These are phyloP conservation scores for Populus hybrid DNA, from an alignment of 441 rosid species.

Conservation along the genomic window DNA sequence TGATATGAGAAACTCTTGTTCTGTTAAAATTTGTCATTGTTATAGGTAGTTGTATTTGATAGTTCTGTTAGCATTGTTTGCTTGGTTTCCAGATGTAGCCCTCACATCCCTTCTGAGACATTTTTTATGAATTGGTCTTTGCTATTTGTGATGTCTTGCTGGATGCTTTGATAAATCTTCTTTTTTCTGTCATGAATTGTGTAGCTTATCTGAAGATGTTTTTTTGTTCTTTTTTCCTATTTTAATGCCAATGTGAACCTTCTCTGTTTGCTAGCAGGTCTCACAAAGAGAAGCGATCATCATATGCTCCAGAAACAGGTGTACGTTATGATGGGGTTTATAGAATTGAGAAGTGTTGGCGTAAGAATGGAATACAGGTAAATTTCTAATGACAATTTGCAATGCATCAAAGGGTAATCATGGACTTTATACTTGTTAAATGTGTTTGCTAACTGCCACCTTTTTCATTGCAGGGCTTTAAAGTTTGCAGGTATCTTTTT, in stretches of 20 bases:
- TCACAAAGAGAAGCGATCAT: slow-evolving; percentile 67
- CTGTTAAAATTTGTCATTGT: not conserved
- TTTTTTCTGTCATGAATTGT: not conserved
- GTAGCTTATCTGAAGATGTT: not conserved
- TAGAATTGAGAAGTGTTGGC: slow-evolving; percentile 76
- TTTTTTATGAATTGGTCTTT: not conserved
- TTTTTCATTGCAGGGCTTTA: slow-evolving; percentile 35
- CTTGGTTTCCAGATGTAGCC: not conserved
- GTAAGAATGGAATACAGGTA: slow-evolving; percentile 68
- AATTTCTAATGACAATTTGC: not conserved
- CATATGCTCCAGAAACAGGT: slow-evolving; percentile 69
- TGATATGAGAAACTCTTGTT: not conserved
- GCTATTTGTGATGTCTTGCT: not conserved
- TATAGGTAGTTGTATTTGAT: not conserved
- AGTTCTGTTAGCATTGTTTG: not conserved
- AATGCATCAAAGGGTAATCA: not conserved
- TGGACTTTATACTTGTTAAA: not conserved
- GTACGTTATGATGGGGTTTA: slow-evolving; percentile 87
- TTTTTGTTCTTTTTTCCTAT: not conserved
- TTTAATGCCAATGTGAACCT: not conserved
- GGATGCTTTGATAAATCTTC: not conserved
- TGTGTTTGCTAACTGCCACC: not conserved
- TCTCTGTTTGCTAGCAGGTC: slow-evolving; percentile 39
- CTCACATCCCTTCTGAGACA: not conserved
- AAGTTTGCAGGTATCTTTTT: slow-evolving; percentile 66